Evolutionary conservation across 2,329 filamentous ascomycete genomes (phyloP).

Genomic region (Aureobasidium sp.): DNA sequence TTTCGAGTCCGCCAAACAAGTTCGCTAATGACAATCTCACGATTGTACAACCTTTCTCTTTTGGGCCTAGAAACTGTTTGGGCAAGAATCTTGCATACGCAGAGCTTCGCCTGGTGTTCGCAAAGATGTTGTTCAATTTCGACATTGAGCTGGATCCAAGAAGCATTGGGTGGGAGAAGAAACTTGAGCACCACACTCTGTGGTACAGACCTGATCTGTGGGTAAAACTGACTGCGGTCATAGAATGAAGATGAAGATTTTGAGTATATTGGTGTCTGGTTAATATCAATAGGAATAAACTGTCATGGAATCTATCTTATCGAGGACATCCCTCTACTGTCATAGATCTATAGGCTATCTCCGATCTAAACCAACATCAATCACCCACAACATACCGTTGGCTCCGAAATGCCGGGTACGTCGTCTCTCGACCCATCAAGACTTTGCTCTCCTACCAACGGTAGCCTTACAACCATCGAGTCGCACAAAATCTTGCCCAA

Average conservation of each 20-base stretch:
- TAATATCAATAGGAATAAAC: neutral
- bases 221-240: constrained; percentile 16
- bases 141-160: constrained; percentile 26
- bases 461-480: constrained; percentile 37
- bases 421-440: neutral
- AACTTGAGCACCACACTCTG: constrained; percentile 11
- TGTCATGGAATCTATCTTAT: neutral
- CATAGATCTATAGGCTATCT: too few species aligned
- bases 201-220: constrained; percentile 17
- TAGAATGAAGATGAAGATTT: neutral
- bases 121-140: constrained; percentile 33
- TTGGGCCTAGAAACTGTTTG: constrained; percentile 27
- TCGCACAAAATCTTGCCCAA: constrained; percentile 65
- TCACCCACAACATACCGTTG: constrained; percentile 6
- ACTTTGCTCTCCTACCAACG: neutral
- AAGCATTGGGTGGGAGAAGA: constrained; percentile 18
- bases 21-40: constrained; percentile 22
- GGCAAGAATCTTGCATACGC: constrained; percentile 27
- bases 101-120: constrained; percentile 31
- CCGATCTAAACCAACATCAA: neutral
- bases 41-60: constrained; percentile 24
- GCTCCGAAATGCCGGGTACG: neutral
- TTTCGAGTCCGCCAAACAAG: constrained; percentile 19
- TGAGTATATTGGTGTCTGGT: neutral
- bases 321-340: too few species aligned